Evolutionary conservation across 192 early-diverging fungal species (phyloP).

Genomic region (Rhizoclosmatium sp.): DNA sequence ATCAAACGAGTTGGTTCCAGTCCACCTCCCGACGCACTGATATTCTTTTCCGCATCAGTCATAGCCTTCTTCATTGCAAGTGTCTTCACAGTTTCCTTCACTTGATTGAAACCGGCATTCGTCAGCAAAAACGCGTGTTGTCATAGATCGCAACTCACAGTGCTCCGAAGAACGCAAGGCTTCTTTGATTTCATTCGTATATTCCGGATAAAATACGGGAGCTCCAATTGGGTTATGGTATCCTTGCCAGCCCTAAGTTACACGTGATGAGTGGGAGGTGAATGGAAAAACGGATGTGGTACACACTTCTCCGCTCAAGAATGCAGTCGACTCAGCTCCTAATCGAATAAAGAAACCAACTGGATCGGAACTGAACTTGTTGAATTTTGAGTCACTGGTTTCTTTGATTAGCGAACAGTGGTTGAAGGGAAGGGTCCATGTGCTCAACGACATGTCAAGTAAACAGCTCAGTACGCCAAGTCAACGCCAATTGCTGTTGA

Average conservation of each 20-base stretch:
- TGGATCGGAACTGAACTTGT: slow-evolving; percentile 71
- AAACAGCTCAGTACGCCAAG: not conserved
- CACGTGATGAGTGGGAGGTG: not conserved
- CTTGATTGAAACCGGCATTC: not conserved
- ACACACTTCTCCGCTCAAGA: slow-evolving; percentile 45
- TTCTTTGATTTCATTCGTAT: slow-evolving; percentile 68
- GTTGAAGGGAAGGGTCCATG: not conserved
- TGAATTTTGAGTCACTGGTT: slow-evolving; percentile 24
- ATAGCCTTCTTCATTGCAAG: slow-evolving; percentile 23
- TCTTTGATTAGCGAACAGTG: not conserved
- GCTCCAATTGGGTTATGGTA: slow-evolving; percentile 80
- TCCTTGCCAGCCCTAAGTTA: slow-evolving; percentile 76
- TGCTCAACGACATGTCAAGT: too few relatives aligned
- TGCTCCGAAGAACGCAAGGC: slow-evolving; percentile 61
- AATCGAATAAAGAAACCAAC: slow-evolving; percentile 72
- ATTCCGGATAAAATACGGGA: slow-evolving; percentile 73
- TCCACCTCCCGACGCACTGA: slow-evolving; percentile 9
- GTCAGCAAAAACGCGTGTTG: not conserved
- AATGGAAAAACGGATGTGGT: not conserved
- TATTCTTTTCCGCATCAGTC: slow-evolving; percentile 10
- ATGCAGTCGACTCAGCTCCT: slow-evolving; percentile 48
- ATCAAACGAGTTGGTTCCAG: slow-evolving; percentile 21
- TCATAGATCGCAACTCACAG: slow-evolving; percentile 52
- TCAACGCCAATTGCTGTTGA: not conserved
- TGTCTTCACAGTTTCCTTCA: slow-evolving; percentile 12